phyloP scores from a whole-genome alignment of 2,329 filamentous ascomycete genomes.

The Orbilia blumenaviensis region DNA sequence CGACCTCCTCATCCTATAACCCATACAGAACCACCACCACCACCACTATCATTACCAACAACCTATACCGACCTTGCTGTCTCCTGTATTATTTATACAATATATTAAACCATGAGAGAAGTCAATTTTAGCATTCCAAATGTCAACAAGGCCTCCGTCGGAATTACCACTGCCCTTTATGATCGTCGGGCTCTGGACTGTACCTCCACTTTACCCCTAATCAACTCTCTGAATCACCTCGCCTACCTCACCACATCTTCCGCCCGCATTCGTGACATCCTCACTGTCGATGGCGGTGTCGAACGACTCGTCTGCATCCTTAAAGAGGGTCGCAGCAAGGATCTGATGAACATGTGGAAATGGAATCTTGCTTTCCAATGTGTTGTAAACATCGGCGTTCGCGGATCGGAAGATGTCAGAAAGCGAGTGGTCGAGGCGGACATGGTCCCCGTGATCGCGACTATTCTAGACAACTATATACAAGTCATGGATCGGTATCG shows the following conservation, averaged over 20 bases:
- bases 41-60: not conserved
- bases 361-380: constrained; percentile 99
- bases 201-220: constrained; percentile 94
- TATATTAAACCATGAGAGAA: constrained; percentile 81
- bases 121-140: constrained; percentile 99
- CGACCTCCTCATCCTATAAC: not conserved
- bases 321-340: constrained; percentile 94
- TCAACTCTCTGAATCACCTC: constrained; percentile 98
- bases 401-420: constrained; percentile 91
- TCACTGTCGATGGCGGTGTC: constrained; percentile 98
- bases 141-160: constrained; percentile 98
- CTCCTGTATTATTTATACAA: not conserved
- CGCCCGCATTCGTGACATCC: constrained; percentile 93
- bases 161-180: constrained; percentile 97
- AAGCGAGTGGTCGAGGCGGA: constrained; percentile 97
- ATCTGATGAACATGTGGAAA: constrained; percentile 99
- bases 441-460: constrained; percentile 98
- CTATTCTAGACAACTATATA: constrained; percentile 97
- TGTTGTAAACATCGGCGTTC: constrained; percentile 97
- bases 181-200: constrained; percentile 97
- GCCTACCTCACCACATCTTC: constrained; percentile 98
- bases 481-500: constrained; percentile 92
- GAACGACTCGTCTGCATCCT: constrained; percentile 96
- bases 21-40: not conserved
- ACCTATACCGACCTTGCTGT: not conserved